Evolutionary conservation across 352 stramenopile genomes (phyloP), one percentile per base, ranked within the genome.

Genomic region (Pythium phragmitis): DNA sequence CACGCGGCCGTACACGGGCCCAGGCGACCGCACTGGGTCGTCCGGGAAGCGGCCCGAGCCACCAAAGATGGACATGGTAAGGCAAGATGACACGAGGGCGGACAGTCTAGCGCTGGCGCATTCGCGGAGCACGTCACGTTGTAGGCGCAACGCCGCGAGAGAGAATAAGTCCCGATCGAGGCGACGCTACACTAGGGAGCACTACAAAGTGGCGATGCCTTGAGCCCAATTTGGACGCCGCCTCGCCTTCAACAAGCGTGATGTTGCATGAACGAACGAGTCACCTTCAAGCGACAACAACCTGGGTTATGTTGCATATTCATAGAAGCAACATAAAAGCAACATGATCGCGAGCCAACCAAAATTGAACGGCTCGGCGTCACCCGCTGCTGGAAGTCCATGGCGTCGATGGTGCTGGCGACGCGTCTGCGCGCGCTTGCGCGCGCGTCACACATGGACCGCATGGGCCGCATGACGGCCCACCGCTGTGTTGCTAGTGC

Each of bases 11-110:
- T 94, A 94, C 55, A 94, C 86, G 6, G 85, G 85, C 42, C 85
- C 85, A 2, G 85, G 85, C 7, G 85, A 94, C 55, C 83, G 72
- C 28, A 72, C 85, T 81, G 78, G 60, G 72, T 92, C 85, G 65
- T 75, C 68, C 41, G 82, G 77, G 64, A 94, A 94, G 34, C 85
- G 76, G 59, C 89, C 82, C 4, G 85, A 92, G 58, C 80, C 75
- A 14, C 81, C 82, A 65, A 94, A 94, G 67, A 94, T 92, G 50
- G 82, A 88, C 81, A 90, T 90, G 49, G 42, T 14, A 34, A 16
- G 39, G 23, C 37, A 30, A 28, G 21, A 21, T 26, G 19, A 46
- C 26, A 30, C 26, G 26, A 30, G 1, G 26, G 42, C 17, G 16
- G 16, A 12, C 37, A 13, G 4, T 50, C 13, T 39, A 60, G 53